Conservation (phyloP, 306 rosid genomes). For the Neltuma alba region DNA sequence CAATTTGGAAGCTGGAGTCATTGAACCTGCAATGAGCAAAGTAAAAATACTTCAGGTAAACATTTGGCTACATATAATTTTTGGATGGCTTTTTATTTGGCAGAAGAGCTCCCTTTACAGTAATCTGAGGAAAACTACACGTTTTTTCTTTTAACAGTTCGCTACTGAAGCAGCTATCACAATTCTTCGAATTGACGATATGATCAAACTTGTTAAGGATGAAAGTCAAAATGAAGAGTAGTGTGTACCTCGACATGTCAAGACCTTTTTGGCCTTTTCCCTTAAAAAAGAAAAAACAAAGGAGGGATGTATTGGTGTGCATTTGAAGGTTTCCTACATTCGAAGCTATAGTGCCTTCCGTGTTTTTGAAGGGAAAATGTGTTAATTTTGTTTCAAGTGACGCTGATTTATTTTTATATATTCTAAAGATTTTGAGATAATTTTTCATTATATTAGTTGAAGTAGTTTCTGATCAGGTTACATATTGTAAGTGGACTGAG, state of each 20-base stretch:
- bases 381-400: constrained; percentile 22
- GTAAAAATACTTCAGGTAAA: constrained; percentile 91
- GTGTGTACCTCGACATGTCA: not conserved
- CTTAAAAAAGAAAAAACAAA: not conserved
- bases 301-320: constrained; percentile 14
- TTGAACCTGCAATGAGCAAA: constrained; percentile 99
- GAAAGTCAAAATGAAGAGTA: constrained; percentile 72
- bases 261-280: not conserved
- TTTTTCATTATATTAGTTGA: constrained; percentile 6
- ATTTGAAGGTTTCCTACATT: constrained; percentile 35
- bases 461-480: constrained; percentile 32
- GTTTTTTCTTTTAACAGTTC: constrained; percentile 62
- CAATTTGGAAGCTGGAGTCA: constrained; percentile 99
- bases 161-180: constrained; percentile 99
- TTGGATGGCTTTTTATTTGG: not conserved
- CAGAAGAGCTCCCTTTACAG: not conserved
- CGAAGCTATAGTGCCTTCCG: constrained; percentile 21
- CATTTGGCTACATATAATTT: not conserved
- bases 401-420: constrained; percentile 7
- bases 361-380: constrained; percentile 28
- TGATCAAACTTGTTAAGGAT: constrained; percentile 92
- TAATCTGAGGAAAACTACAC: not conserved
- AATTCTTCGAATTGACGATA: constrained; percentile 93
- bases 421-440: not conserved
- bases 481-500: not conserved